Percentiles rank a stretch among this genome's conserved stretches.
Evolutionary conservation across 2,329 filamentous ascomycete genomes (phyloP).

Genomic region (Fusarium napiforme): DNA sequence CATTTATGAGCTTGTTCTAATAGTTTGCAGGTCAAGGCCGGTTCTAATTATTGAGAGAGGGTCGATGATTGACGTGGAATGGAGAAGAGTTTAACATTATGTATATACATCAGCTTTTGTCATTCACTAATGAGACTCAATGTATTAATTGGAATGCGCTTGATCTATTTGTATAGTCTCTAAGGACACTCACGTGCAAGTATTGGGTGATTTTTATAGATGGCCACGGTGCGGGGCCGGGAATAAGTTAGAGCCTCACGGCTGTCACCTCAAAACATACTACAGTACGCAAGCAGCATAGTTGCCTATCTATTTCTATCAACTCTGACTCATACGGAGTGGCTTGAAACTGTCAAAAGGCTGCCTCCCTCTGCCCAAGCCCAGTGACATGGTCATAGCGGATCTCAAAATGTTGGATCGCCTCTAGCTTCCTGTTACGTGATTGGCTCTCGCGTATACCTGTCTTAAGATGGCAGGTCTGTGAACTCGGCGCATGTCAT

Average conservation of each 20-base stretch:
- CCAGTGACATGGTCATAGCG: not conserved
- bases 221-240: too few relatives aligned
- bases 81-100: not conserved
- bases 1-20: slow-evolving; percentile 39
- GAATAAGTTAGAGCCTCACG: too few relatives aligned
- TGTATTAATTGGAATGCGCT: not conserved
- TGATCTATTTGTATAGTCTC: too few relatives aligned
- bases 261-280: too few relatives aligned
- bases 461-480: not conserved
- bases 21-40: slow-evolving; percentile 13
- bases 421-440: too few relatives aligned
- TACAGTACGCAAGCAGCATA: not conserved
- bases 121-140: rapidly evolving
- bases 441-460: not conserved
- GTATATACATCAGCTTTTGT: not conserved
- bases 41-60: not conserved
- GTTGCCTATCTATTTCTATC: not conserved
- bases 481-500: not conserved
- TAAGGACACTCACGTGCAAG: rapidly evolving
- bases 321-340: not conserved
- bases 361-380: not conserved
- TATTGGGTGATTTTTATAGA: not conserved
- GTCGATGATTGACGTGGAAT: too few relatives aligned
- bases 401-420: not conserved
- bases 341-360: not conserved